Percentiles rank a stretch among this genome's conserved stretches.
phyloP scores from a whole-genome alignment of 192 early-diverging fungal genomes.

The Cladochytrium replicatum region DNA sequence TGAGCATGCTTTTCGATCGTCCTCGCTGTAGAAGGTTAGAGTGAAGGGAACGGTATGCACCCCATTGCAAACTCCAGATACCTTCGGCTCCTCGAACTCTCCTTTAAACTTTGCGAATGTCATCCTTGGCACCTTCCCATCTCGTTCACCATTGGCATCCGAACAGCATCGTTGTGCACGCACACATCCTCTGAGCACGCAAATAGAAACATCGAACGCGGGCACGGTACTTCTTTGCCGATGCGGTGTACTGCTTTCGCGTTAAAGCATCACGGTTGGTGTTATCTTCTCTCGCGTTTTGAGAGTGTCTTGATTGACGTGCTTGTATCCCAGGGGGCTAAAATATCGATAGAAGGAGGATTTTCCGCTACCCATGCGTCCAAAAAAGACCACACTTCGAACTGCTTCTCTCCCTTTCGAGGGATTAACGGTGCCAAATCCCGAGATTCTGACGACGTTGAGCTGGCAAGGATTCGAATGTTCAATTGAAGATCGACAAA shows the following conservation, averaged over 20 bases:
- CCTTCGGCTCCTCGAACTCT: conserved; percentile 32
- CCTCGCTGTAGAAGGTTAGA: conserved; percentile 36
- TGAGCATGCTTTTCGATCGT: conserved; percentile 44
- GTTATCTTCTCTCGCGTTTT: conserved; percentile 70
- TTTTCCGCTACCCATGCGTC: conserved; percentile 79
- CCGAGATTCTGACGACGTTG: conserved; percentile 1
- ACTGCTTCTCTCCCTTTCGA: conserved; percentile 6
- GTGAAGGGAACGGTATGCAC: conserved; percentile 51
- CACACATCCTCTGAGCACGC: conserved; percentile 41
- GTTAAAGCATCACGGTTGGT: conserved; percentile 64
- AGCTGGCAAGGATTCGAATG: neutral
- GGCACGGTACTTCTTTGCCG: conserved; percentile 38
- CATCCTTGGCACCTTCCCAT: conserved; percentile 30
- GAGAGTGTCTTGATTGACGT: conserved; percentile 76
- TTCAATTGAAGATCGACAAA: neutral
- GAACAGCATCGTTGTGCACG: conserved; percentile 70
- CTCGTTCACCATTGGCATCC: conserved; percentile 18
- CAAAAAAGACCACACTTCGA: conserved; percentile 69
- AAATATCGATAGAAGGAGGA: conserved; percentile 63
- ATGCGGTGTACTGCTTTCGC: conserved; percentile 50
- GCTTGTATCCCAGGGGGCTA: conserved; percentile 50
- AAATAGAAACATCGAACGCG: conserved; percentile 51
- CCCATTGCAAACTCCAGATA: conserved; percentile 49
- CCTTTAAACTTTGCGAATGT: conserved; percentile 41
- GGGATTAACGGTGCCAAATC: no score